Evolutionary conservation across 2,329 filamentous ascomycete genomes (phyloP), one percentile per base, ranked within the genome.

Genomic region (Ophiostoma angusticollis): DNA sequence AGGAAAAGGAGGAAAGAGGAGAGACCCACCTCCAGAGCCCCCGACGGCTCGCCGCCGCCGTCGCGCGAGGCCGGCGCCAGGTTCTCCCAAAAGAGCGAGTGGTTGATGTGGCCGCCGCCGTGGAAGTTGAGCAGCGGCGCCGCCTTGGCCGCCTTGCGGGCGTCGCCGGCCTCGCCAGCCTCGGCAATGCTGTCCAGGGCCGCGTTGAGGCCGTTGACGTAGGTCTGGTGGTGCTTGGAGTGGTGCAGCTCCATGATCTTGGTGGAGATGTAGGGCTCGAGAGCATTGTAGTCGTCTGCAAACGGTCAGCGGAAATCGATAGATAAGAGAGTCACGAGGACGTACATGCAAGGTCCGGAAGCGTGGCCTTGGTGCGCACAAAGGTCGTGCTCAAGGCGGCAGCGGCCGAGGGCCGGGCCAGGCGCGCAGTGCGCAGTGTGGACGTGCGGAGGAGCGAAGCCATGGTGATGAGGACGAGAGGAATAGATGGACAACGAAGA

Each of bases 241-340:
- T 87, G 80, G 58, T 87, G 82, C 36, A 87, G 71, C 58, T 81
- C 74, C 82, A 87, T 87, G 58, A 85, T 87, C 57, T 84, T 72
- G 49, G 65, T 67, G 24, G 79, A 83, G 63, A 87, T 85, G 61
- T 76, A 71, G 36, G 75, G 75, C 67, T 98, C 91, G 53, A 98
- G 85, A 37, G 87, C 91, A 58, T 81, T 84, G 62, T 95, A 98
- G 71, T 95, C 91, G 59, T 96, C 89, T 94, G 49, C 4, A 13
- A 19, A 22, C 4, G 13, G 23, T 31, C 16, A 25, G 4, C 5
- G 14, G 16, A 5, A 21, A 16, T 14, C 6, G 25, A 19, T 5
- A 18, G 31, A 6, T 9, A 5, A 23, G 23, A 50, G 66, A 53
- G n/a, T n/a, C n/a, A n/a, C n/a, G n/a, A n/a, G n/a, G n/a, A n/a